Base-by-base conservation (phyloP, 2,329 filamentous ascomycete genomes). In the Stagonosporopsis chrysanthemi region DNA sequence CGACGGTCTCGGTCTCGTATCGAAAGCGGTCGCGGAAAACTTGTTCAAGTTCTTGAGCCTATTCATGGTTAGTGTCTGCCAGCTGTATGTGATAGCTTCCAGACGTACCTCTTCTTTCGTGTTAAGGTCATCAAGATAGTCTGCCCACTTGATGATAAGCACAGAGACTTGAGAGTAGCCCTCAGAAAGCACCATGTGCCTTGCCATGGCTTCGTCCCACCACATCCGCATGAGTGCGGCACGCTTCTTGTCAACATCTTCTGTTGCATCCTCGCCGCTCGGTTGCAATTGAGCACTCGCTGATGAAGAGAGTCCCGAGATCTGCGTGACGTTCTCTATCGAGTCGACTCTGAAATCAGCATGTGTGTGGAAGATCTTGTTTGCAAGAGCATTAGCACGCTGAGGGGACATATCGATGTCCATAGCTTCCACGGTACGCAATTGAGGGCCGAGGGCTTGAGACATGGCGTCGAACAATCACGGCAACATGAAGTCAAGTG, bases 101-200 rank as follows among this genome's bases (percentile, higher is more conserved):
- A 5, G 3, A 44, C 42, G 15, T 58, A 77, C 73, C 65, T 78
- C 75, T 17, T 55, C 36, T 9, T 49, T 56, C n/a, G 72, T 75
- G 8, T 67, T 68, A 14, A 77, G 59, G n/a, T 76, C 69, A 39
- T 77, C 75, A 2, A 78, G 48, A 6, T 64, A 48, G 28, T 73
- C 67, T 0, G 59, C 70, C 76, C 76, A 78, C 33, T 72, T 73
- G 26, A 78, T 67, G 4, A 78, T 58, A 3, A 78, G 54, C 1
- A 77, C 76, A 7, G 73, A 66, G 8, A 77, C 75, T 26, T 75
- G 62, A 6, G 61, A 23, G 43, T 78, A 78, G 2, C 68, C 68
- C 14, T 70, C 66, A 1, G 73, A 65, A 15, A 73, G 61, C 11
- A 68, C 56, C 69, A 75, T 71, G 29, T 75, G 66, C 19, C 56